Evolutionary conservation across 1,284 basidiomycete species (phyloP).

Genomic region (Tranzscheliella williamsii): DNA sequence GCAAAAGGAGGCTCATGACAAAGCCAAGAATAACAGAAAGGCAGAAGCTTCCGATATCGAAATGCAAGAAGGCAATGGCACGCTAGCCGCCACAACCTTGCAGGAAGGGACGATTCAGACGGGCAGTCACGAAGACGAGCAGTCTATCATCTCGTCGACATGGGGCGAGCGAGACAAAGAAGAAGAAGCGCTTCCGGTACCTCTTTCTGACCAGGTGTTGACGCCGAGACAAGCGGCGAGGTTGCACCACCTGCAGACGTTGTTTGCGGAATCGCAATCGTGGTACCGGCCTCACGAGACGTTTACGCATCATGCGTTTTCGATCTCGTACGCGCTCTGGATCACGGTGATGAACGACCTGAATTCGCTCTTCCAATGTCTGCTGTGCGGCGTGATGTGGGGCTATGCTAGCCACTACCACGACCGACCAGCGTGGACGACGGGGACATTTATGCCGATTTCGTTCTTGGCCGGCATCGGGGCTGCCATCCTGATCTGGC

Average conservation of each 20-base stretch:
- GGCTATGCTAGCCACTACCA: conserved; percentile 60
- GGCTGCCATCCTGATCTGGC: conserved; percentile 75
- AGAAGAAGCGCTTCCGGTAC: not conserved
- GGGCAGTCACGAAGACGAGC: not conserved
- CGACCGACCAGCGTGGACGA: conserved; percentile 64
- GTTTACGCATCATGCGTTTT: conserved; percentile 79
- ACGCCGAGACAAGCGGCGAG: conserved; percentile 12
- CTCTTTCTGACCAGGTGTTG: conserved; percentile 16
- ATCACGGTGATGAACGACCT: conserved; percentile 68
- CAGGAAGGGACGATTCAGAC: too few species aligned
- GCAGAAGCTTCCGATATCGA: not conserved
- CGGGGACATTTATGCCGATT: conserved; percentile 72
- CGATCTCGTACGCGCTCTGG: conserved; percentile 64
- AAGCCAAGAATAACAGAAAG: not conserved
- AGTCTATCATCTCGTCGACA: not conserved
- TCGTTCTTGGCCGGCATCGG: conserved; percentile 78
- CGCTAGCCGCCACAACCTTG: not conserved
- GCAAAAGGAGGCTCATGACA: not conserved
- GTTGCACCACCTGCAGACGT: conserved; percentile 20
- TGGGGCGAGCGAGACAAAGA: not conserved
- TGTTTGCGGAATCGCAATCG: conserved; percentile 28
- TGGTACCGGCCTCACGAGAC: conserved; percentile 87
- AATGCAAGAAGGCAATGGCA: not conserved
- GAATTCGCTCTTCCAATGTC: conserved; percentile 76
- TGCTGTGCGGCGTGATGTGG: conserved; percentile 40